Evolutionary conservation across 352 stramenopile species (phyloP), one percentile per base, ranked within the genome.

Genomic region (Elongisporangium anandrum): DNA sequence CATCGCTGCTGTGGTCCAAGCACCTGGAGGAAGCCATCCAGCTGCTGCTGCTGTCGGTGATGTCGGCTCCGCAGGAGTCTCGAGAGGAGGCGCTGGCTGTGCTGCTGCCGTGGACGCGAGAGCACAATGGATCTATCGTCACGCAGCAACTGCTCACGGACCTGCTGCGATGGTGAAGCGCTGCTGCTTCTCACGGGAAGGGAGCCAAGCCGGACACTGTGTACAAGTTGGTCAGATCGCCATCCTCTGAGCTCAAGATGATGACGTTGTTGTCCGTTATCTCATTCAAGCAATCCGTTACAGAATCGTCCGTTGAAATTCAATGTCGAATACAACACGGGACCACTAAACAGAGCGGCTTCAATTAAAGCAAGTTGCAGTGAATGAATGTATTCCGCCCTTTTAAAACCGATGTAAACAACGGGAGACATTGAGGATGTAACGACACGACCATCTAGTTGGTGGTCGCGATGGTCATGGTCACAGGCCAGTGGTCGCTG

Each of bases 401-500:
- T 17, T 45, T 7, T 17, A 17, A 45, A 45, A 2, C 34, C 13
- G 34, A 45, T 3, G 8, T 7, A 17, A 45, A 45, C 10, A 45
- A 45, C 34, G 17, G 10, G 34, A 45, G 34, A 45, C 34, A 45
- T 45, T 45, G 34, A 45, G 34, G n/a, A n/a, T n/a, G n/a, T n/a
- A n/a, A n/a, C n/a, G n/a, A n/a, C n/a, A n/a, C n/a, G n/a, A n/a
- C n/a, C 10, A 45, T 3, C 34, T 45, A 12, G 13, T 68, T 64
- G n/a, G 56, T 61, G 2, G 60, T 56, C n/a, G 65, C 54, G 45
- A 73, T 60, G 39, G 70, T 45, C 41, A 75, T 73, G 17, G 66
- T 73, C 56, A 87, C 50, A 9, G 77, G 77, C 62, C 75, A 87
- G 60, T 85, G 77, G 51, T 87, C 77, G 51, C 77, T 87, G 70